These are phyloP conservation scores for Penicillium hordei DNA, from an alignment of 2,329 filamentous ascomycete genomes.

Conservation along the genomic window DNA sequence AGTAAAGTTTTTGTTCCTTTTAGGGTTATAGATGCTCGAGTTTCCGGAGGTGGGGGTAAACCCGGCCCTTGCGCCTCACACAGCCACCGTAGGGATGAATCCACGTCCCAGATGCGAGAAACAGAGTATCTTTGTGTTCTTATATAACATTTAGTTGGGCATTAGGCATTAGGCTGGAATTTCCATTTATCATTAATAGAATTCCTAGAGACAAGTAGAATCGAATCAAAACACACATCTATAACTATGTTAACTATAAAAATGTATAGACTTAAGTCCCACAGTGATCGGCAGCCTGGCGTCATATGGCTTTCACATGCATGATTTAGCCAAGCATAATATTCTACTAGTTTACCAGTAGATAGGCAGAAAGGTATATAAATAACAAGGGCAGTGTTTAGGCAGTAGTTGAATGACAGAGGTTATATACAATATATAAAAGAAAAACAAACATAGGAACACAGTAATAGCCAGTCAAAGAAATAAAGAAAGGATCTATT, in stretches of 20 bases:
- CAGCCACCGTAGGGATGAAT: neutral
- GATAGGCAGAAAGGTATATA: neutral
- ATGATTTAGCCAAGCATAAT: neutral
- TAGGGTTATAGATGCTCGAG: neutral
- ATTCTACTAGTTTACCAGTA: neutral
- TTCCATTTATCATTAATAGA: neutral
- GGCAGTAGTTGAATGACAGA: neutral
- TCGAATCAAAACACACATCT: neutral
- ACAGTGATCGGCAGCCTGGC: neutral
- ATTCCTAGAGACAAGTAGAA: neutral
- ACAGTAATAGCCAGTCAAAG: neutral
- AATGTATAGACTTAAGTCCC: neutral
- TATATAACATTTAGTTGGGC: neutral
- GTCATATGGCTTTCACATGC: conserved; percentile 1
- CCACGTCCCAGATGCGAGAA: neutral
- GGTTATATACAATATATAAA: neutral
- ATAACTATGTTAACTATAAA: too few species aligned
- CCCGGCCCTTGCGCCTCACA: neutral
- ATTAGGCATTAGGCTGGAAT: neutral
- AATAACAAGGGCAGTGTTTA: neutral
- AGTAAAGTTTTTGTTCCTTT: neutral
- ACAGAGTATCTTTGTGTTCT: neutral
- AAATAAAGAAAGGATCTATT: neutral
- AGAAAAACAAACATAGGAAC: neutral
- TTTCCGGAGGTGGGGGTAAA: too few species aligned